phyloP scores from a whole-genome alignment of 306 rosid genomes.

The Argentina anserina region DNA sequence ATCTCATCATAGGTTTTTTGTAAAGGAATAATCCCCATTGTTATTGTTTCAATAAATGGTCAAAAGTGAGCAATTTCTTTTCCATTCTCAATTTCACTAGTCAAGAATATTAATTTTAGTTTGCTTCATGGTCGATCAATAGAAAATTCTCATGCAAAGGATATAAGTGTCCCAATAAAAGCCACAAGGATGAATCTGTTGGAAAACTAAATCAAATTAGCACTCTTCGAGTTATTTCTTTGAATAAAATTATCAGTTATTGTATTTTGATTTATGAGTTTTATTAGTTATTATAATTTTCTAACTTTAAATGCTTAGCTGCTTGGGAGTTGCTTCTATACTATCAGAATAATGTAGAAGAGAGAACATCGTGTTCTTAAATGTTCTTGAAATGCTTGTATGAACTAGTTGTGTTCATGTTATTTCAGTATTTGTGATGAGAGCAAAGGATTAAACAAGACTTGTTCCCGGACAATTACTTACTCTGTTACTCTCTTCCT shows the following conservation, averaged over 20 bases:
- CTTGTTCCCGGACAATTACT: not conserved
- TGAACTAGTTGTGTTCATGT: too few species aligned
- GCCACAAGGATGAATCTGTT: not conserved
- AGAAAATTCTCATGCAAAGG: not conserved
- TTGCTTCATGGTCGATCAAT: not conserved
- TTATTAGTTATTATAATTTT: too few species aligned
- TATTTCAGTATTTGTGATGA: not conserved
- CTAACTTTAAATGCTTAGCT: too few species aligned
- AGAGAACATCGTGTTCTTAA: not conserved
- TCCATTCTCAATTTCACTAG: constrained; percentile 15
- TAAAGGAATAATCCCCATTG: constrained; percentile 20
- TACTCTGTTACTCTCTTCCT: not conserved
- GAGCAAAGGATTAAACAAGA: not conserved
- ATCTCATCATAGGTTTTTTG: constrained; percentile 19
- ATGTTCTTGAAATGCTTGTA: not conserved
- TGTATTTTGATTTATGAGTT: too few species aligned
- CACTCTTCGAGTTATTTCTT: not conserved
- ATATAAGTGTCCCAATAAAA: not conserved
- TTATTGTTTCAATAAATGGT: constrained; percentile 29
- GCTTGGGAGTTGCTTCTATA: not conserved
- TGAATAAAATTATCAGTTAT: too few species aligned
- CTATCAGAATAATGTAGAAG: not conserved
- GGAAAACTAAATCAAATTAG: not conserved
- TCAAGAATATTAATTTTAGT: not conserved
- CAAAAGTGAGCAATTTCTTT: constrained; percentile 30